Conservation (phyloP, 2,329 filamentous ascomycete genomes). For the Claviceps capensis region DNA sequence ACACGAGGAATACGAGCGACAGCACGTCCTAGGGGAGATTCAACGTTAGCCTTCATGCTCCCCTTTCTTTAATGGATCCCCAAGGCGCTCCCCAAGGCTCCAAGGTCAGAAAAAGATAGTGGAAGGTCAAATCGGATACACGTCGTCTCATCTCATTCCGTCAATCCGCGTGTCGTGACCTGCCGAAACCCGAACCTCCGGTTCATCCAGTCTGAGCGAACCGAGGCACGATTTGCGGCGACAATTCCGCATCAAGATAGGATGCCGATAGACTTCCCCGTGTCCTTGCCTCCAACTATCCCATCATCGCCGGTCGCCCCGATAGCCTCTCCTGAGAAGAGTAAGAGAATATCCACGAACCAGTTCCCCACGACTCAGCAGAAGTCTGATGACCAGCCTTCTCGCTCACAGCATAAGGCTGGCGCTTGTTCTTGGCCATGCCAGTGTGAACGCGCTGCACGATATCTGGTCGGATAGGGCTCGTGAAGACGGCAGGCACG, state of each 20-base stretch:
- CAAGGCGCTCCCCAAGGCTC: neutral
- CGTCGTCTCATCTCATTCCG: neutral
- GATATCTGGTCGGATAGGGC: constrained; percentile 96
- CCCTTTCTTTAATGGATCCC: too few relatives aligned
- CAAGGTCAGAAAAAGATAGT: neutral
- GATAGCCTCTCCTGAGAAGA: too few relatives aligned
- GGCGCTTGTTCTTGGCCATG: constrained; percentile 99
- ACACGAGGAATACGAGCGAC: constrained; percentile 99
- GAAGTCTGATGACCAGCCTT: constrained; percentile 99
- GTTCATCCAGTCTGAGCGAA: neutral
- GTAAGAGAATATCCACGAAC: constrained; percentile 40
- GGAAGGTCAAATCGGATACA: neutral
- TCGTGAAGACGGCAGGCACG: constrained; percentile 92
- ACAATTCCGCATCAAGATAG: neutral
- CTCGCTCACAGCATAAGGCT: constrained; percentile 98
- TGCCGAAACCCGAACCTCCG: too few relatives aligned
- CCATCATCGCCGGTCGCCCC: neutral
- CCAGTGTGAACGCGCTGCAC: constrained; percentile 98
- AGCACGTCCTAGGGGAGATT: constrained; percentile 62
- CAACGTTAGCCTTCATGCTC: neutral
- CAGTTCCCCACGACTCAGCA: constrained; percentile 99
- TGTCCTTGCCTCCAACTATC: neutral
- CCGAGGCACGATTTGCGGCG: neutral
- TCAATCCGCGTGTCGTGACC: neutral
- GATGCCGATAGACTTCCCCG: too few relatives aligned